Evolutionary conservation across 352 stramenopile genomes (phyloP).

Genomic region (Phytophthora litchii): DNA sequence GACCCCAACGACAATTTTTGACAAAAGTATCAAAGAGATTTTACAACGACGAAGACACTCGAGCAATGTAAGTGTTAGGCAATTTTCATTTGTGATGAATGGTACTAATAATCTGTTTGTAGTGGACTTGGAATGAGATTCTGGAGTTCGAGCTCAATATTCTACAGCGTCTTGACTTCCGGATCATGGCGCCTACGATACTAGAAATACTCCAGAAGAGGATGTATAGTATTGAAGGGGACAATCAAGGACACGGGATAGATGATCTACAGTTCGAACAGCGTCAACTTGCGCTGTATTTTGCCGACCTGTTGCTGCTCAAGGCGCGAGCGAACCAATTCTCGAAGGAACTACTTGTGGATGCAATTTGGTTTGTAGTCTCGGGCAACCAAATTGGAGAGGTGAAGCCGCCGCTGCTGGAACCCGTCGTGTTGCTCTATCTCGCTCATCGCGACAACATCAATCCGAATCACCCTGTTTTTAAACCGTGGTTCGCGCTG

Average conservation of each 20-base stretch:
- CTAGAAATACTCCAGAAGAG: slow-evolving; percentile 50
- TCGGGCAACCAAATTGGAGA: slow-evolving; percentile 50
- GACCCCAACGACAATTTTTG: slow-evolving; percentile 57
- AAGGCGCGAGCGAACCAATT: slow-evolving; percentile 49
- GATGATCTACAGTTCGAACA: slow-evolving; percentile 30
- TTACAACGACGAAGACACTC: slow-evolving; percentile 60
- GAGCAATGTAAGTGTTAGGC: slow-evolving; percentile 52
- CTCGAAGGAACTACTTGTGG: slow-evolving; percentile 50
- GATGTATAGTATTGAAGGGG: slow-evolving; percentile 33
- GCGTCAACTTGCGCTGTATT: slow-evolving; percentile 63
- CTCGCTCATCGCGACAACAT: slow-evolving; percentile 73
- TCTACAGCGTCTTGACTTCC: slow-evolving; percentile 51
- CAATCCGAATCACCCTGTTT: slow-evolving; percentile 54
- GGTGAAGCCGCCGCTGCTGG: slow-evolving; percentile 52
- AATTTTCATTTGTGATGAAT: neutral
- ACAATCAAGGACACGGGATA: slow-evolving; percentile 10
- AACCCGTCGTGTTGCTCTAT: slow-evolving; percentile 63
- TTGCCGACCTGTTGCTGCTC: slow-evolving; percentile 61
- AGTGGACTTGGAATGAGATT: slow-evolving; percentile 78
- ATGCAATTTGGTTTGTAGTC: slow-evolving; percentile 67
- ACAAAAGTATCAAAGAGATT: slow-evolving; percentile 69
- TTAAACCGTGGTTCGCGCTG: slow-evolving; percentile 68
- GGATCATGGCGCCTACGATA: slow-evolving; percentile 59
- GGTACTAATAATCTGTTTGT: slow-evolving; percentile 8
- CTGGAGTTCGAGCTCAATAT: slow-evolving; percentile 52